Percentiles rank a stretch among this genome's conserved stretches.
phyloP scores from a whole-genome alignment of 1,139 yeast species.

The Debaryomyces nepalensis region DNA sequence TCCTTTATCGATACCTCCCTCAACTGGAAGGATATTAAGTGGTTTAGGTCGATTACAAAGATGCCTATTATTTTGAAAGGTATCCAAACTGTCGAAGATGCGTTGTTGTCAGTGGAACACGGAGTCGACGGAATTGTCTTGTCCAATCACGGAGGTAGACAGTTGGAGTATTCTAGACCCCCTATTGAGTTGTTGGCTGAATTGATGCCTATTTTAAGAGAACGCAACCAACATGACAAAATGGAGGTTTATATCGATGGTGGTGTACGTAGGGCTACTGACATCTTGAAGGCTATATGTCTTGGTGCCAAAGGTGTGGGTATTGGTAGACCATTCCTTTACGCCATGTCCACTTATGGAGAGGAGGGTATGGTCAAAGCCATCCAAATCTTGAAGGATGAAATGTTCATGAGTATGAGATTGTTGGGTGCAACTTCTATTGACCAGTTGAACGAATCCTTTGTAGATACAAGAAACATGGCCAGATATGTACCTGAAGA shows the following conservation, averaged over 20 bases:
- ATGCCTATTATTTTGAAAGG: constrained; percentile 75
- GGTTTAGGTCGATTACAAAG: constrained; percentile 61
- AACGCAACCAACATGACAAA: constrained; percentile 49
- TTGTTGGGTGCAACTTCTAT: constrained; percentile 75
- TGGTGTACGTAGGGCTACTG: constrained; percentile 74
- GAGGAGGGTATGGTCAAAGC: constrained; percentile 80
- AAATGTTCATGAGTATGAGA: constrained; percentile 86
- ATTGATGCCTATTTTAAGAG: constrained; percentile 57
- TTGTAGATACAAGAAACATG: constrained; percentile 34
- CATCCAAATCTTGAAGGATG: constrained; percentile 77
- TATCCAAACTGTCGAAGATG: constrained; percentile 71
- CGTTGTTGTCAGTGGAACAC: constrained; percentile 61
- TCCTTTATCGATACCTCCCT: constrained; percentile 84
- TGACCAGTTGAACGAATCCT: constrained; percentile 59
- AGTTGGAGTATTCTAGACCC: constrained; percentile 67
- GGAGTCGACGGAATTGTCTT: constrained; percentile 68
- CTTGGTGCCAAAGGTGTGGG: constrained; percentile 78
- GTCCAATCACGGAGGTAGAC: constrained; percentile 80
- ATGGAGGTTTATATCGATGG: constrained; percentile 62
- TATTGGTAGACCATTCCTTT: constrained; percentile 71
- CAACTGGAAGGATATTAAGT: constrained; percentile 65
- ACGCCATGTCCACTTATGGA: constrained; percentile 75
- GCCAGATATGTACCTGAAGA: constrained; percentile 38
- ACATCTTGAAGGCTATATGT: constrained; percentile 66
- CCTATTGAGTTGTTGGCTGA: constrained; percentile 73